Conservation (phyloP, 1,284 basidiomycete species). For the Rhodotorula sp. region DNA sequence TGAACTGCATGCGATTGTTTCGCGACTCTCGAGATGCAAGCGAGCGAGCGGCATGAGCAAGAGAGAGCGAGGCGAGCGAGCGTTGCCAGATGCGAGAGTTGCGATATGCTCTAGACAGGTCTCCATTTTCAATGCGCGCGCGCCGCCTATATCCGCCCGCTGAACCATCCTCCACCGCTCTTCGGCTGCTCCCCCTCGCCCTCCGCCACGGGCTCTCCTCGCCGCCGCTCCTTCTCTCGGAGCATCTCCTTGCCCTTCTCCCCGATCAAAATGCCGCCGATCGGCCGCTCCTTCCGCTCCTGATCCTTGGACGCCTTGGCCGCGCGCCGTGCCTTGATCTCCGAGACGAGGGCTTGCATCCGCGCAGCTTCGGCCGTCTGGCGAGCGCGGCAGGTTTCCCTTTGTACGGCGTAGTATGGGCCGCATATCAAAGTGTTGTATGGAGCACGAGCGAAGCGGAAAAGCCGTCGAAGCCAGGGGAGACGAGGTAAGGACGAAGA, state of each 20-base stretch:
- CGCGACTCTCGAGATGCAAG: no score
- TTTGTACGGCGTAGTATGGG: no score
- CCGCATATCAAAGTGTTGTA: no score
- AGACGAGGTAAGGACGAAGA: no score
- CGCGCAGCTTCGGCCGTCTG: constrained; percentile 38
- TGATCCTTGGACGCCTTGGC: constrained; percentile 12
- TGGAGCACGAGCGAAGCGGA: no score
- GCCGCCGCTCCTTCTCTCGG: constrained; percentile 12
- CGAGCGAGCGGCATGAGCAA: not conserved
- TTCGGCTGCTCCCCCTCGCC: not conserved
- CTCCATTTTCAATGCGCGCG: not conserved
- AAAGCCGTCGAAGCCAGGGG: no score
- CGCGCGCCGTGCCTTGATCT: constrained; percentile 32
- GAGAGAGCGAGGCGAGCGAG: not conserved
- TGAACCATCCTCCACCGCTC: constrained; percentile 1
- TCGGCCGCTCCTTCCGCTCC: not conserved
- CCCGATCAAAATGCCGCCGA: constrained; percentile 32
- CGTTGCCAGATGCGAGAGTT: not conserved
- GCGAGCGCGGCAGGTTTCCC: constrained; percentile 40
- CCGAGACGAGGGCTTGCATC: constrained; percentile 36
- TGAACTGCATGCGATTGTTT: no score
- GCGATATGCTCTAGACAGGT: not conserved
- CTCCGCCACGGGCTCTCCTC: not conserved
- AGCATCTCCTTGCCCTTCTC: constrained; percentile 25
- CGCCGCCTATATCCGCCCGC: constrained; percentile 1